phyloP scores from a whole-genome alignment of 257 asterid species.

The Primulina eburnea region DNA sequence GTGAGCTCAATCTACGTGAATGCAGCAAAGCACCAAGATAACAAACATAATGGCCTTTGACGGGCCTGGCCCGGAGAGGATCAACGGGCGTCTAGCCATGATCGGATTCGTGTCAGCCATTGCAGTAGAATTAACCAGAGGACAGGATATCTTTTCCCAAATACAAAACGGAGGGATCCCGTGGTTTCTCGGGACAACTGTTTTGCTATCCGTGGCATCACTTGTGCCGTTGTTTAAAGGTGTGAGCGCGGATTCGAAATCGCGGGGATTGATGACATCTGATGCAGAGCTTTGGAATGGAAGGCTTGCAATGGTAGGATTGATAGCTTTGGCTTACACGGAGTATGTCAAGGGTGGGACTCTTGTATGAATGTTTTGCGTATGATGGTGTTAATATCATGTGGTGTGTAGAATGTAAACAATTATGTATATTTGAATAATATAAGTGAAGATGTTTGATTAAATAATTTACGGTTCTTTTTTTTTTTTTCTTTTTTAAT shows the following conservation, averaged over 20 bases:
- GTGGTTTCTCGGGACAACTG: slow-evolving; percentile 57
- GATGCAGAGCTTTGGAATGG: slow-evolving; percentile 8
- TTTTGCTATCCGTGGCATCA: slow-evolving; percentile 56
- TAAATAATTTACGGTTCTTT: no score
- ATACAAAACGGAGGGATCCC: slow-evolving; percentile 51
- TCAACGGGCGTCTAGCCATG: slow-evolving; percentile 83
- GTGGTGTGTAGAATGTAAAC: no score
- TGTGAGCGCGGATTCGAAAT: slow-evolving; percentile 45
- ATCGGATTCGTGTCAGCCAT: slow-evolving; percentile 73
- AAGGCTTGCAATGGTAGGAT: slow-evolving; percentile 47
- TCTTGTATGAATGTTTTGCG: slow-evolving; percentile 23
- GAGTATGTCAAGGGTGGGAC: slow-evolving; percentile 72
- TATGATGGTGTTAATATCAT: no score
- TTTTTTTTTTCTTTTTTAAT: no score
- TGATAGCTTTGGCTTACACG: slow-evolving; percentile 73
- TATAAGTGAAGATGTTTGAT: no score
- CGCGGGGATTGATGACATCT: slow-evolving; percentile 56
- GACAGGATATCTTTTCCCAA: slow-evolving; percentile 54
- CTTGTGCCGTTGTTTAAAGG: slow-evolving; percentile 63
- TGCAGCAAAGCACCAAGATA: slow-evolving; percentile 41
- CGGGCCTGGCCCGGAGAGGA: slow-evolving; percentile 83
- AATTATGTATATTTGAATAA: no score
- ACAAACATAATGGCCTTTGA: slow-evolving; percentile 55
- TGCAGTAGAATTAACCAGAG: slow-evolving; percentile 58
- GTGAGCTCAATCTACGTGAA: not conserved